These are phyloP conservation scores for Trypanosoma theileri DNA, from an alignment of 208 protist species.

Conservation along the genomic window DNA sequence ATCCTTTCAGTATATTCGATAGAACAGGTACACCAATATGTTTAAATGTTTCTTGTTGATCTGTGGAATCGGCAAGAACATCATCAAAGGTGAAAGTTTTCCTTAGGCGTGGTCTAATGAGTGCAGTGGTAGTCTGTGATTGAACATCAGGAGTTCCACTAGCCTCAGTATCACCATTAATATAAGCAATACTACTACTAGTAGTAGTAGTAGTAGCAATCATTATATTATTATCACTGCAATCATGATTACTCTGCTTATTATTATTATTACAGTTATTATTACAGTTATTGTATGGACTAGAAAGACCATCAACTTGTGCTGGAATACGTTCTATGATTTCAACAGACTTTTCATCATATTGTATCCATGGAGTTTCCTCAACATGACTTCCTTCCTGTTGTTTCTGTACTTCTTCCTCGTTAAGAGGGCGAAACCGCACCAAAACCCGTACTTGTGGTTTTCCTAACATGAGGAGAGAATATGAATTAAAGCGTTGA, in stretches of 20 bases:
- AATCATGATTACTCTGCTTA: no score
- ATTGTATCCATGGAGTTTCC: slow-evolving; percentile 24
- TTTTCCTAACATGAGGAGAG: slow-evolving; percentile 11
- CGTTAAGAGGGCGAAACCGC: slow-evolving; percentile 46
- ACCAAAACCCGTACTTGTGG: slow-evolving; percentile 48
- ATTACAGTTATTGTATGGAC: background rate
- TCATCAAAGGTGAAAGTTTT: slow-evolving; percentile 53
- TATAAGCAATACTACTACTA: slow-evolving; percentile 2
- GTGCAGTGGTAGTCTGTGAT: background rate
- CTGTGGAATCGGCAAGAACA: slow-evolving; percentile 37
- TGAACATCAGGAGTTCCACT: no score
- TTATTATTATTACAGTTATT: no score
- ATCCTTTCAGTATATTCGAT: slow-evolving; percentile 41
- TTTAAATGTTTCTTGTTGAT: slow-evolving; percentile 49
- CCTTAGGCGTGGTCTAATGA: slow-evolving; percentile 18
- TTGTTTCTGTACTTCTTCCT: slow-evolving; percentile 16
- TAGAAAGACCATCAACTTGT: background rate
- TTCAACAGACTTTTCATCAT: slow-evolving; percentile 37
- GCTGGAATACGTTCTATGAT: slow-evolving; percentile 30
- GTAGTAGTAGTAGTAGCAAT: background rate
- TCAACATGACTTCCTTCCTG: background rate
- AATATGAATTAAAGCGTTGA: background rate
- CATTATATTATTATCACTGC: no score
- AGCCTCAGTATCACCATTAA: background rate
- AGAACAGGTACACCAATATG: slow-evolving; percentile 40